Evolutionary conservation across 2,329 filamentous ascomycete species (phyloP).

Genomic region (Allantophomopsis lycopodina): DNA sequence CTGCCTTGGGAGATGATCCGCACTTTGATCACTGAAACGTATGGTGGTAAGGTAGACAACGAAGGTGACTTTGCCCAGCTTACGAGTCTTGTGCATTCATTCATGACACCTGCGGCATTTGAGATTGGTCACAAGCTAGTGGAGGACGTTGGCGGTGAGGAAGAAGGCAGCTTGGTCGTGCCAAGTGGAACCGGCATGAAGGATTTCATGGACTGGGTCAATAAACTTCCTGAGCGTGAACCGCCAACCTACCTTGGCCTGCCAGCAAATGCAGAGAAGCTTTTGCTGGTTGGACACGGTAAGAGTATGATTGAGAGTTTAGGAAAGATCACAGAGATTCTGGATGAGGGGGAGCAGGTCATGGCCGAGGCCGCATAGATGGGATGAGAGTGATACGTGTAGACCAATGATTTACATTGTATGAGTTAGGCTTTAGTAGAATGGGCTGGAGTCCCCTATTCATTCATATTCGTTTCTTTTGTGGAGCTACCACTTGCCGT

Average conservation of each 20-base stretch:
- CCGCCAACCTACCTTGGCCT: conserved; percentile 90
- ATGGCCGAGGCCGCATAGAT: conserved; percentile 44
- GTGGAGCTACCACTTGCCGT: too few species aligned
- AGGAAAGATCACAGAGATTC: conserved; percentile 68
- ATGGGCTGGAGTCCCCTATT: too few species aligned
- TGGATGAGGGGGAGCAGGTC: conserved; percentile 90
- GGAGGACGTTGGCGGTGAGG: conserved; percentile 32
- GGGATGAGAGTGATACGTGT: too few species aligned
- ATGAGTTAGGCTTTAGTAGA: too few species aligned
- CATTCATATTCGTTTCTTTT: too few species aligned
- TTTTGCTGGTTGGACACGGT: conserved; percentile 80
- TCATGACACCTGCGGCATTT: conserved; percentile 80
- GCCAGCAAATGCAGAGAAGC: conserved; percentile 91
- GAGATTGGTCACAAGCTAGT: conserved; percentile 88
- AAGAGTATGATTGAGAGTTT: conserved; percentile 73
- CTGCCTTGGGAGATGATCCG: conserved; percentile 96
- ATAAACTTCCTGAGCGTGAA: conserved; percentile 83
- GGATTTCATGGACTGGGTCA: conserved; percentile 86
- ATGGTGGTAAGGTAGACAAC: conserved; percentile 95
- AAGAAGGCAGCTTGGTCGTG: conserved; percentile 51
- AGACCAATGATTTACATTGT: too few species aligned
- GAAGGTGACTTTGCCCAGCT: conserved; percentile 71
- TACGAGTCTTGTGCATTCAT: conserved; percentile 55
- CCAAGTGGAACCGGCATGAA: conserved; percentile 70
- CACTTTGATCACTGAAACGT: conserved; percentile 82